Base-by-base conservation (phyloP, 78 protist genomes). In the Tieghemostelium lacteum region DNA sequence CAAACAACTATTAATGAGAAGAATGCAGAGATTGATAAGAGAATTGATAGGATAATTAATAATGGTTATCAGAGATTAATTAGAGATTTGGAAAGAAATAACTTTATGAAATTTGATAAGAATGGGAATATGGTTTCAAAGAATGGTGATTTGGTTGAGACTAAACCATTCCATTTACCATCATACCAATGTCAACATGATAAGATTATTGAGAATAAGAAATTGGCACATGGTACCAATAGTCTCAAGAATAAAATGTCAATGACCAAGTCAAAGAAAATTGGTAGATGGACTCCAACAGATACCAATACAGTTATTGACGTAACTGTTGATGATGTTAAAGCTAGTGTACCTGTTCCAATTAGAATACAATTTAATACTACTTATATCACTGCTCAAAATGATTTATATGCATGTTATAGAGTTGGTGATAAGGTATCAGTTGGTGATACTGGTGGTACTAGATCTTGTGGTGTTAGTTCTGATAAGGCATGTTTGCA, bases 101-200 rank as follows among this genome's bases (percentile, higher is more conserved):
- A 10, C n/a, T 67, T 34, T 67, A 64, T 64, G 72, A 64, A 64
- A 64, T n/a, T n/a, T n/a, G n/a, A n/a, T n/a, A n/a, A n/a, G n/a
- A n/a, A n/a, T n/a, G n/a, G n/a, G n/a, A 64, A 50, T 36, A 50
- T 50, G 36, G 37, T 40, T 40, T 40, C 31, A 28, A 67, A 67
- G 37, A 31, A 67, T 24, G 20, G n/a, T 26, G 16, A 22, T 16
- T 50, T 50, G 37, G 22, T 40, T 4, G 52, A 45, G n/a, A 10
- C 52, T 45, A 6, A 45, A 10, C 10, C 52, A 10, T 45, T 45
- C 52, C 52, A 45, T 45, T 10, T 45, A 14, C 52, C 52, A 45
- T 14, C n/a, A 6, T 67, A 67, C 26, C 36, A 67, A 40, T 67
- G 74, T 42, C 74, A 67, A 67, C 74, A 67, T 40, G 74, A 67